phyloP scores from a whole-genome alignment of 495 filamentous ascomycete species.

The Penicillium diatomitis region DNA sequence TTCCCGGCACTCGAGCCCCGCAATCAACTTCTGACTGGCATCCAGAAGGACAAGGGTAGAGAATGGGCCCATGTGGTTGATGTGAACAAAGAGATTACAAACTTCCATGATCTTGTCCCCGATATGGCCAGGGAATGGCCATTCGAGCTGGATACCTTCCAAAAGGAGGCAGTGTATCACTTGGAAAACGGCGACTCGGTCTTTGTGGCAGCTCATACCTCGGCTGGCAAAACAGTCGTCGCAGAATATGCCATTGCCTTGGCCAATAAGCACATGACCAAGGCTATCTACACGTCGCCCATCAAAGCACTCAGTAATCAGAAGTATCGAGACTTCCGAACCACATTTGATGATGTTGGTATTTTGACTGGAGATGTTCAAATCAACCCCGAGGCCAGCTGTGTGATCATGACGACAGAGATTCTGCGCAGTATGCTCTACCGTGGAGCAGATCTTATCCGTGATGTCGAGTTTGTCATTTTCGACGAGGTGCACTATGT shows the following conservation, averaged over 20 bases:
- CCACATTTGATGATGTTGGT: conserved; percentile 86
- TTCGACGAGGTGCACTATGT: conserved; percentile 99
- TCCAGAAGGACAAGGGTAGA: conserved; percentile 60
- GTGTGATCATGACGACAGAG: conserved; percentile 98
- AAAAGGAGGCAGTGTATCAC: conserved; percentile 97
- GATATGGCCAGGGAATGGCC: conserved; percentile 95
- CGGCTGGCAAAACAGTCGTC: conserved; percentile 95
- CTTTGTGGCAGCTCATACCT: conserved; percentile 98
- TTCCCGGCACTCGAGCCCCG: conserved; percentile 89
- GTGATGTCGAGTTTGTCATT: conserved; percentile 97
- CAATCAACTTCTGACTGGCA: conserved; percentile 59
- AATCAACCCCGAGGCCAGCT: conserved; percentile 95
- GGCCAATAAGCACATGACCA: conserved; percentile 96
- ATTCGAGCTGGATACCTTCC: conserved; percentile 95
- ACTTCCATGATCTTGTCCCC: conserved; percentile 87
- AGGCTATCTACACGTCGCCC: conserved; percentile 96
- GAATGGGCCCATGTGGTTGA: conserved; percentile 99
- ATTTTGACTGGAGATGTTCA: conserved; percentile 97
- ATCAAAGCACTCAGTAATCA: conserved; percentile 99
- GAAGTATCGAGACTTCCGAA: conserved; percentile 91
- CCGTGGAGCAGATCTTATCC: conserved; percentile 87
- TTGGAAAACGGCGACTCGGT: conserved; percentile 94
- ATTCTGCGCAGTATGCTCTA: conserved; percentile 98
- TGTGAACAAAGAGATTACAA: conserved; percentile 79
- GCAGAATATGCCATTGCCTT: conserved; percentile 96